A percentile compares a stretch with the other conserved stretches of the same genome.
phyloP scores from a whole-genome alignment of 345 rosid genomes.

The Cardamine resedifolia region DNA sequence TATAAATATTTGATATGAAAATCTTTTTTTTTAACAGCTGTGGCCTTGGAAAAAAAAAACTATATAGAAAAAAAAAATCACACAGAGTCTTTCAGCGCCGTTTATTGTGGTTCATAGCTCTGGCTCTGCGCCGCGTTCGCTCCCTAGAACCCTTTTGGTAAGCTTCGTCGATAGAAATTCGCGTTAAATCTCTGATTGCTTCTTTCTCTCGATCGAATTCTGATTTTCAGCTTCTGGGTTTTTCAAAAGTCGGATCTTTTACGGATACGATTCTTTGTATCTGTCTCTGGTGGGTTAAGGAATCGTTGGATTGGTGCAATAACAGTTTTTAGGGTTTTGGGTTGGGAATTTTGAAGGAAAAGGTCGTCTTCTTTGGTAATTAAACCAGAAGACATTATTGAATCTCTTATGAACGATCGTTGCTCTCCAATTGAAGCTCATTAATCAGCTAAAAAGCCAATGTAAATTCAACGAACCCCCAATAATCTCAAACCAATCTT shows the following conservation, averaged over 20 bases:
- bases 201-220: background rate
- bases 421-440: conserved; percentile 73
- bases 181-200: background rate
- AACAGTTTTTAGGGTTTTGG: conserved; percentile 23
- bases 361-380: conserved; percentile 73
- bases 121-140: too few species aligned
- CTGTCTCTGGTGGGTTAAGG: background rate
- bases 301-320: background rate
- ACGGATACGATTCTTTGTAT: background rate
- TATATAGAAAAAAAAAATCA: too few species aligned
- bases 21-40: too few species aligned
- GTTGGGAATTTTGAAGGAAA: background rate
- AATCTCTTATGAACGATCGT: conserved; percentile 90
- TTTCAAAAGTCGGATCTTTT: background rate
- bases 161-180: background rate
- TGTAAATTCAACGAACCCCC: conserved; percentile 36
- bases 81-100: too few species aligned
- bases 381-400: conserved; percentile 79
- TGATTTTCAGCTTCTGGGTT: background rate
- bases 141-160: too few species aligned
- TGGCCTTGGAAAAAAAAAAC: too few species aligned
- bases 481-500: background rate
- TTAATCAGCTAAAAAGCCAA: conserved; percentile 89
- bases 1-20: too few species aligned
- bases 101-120: too few species aligned